Percentiles rank a stretch among this genome's conserved stretches.
Conservation (phyloP, 2,329 filamentous ascomycete genomes). For the Emergomyces orientalis region DNA sequence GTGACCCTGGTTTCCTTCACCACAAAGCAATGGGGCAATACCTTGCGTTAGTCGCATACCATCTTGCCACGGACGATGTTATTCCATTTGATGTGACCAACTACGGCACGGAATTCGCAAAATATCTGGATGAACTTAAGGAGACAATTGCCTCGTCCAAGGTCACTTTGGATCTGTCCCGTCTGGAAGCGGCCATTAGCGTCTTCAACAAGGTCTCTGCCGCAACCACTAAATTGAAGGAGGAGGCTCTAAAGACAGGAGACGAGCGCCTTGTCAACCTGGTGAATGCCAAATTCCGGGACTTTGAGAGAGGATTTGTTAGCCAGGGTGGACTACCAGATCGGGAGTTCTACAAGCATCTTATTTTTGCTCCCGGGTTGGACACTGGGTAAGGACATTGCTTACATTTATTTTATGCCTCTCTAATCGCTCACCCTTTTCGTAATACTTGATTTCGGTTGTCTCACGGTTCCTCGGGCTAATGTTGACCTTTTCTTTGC, state of each 20-base stretch:
- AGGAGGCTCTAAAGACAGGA: constrained; percentile 8
- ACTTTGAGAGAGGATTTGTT: constrained; percentile 40
- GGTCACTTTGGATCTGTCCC: constrained; percentile 14
- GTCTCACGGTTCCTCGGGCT: neutral
- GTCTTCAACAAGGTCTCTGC: constrained; percentile 26
- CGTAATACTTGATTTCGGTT: too few relatives aligned
- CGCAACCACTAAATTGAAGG: constrained; percentile 10
- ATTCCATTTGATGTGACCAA: constrained; percentile 33
- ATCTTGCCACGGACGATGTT: constrained; percentile 31
- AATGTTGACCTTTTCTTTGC: neutral
- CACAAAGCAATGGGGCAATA: constrained; percentile 44
- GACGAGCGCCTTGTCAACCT: constrained; percentile 16
- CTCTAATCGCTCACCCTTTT: too few relatives aligned
- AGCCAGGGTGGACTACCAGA: constrained; percentile 38
- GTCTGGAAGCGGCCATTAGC: constrained; percentile 28
- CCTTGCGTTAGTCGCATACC: constrained; percentile 36
- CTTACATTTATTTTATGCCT: neutral
- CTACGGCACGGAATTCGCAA: constrained; percentile 30
- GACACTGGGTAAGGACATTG: constrained; percentile 23
- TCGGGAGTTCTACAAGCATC: constrained; percentile 39
- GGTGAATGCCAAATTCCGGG: constrained; percentile 39
- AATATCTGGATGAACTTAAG: constrained; percentile 29
- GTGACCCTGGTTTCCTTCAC: constrained; percentile 42
- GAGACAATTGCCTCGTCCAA: constrained; percentile 21
- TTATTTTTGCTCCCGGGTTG: constrained; percentile 40